Evolutionary conservation across 768 basidiomycete species (phyloP).

Genomic region (Dioszegia crocea): DNA sequence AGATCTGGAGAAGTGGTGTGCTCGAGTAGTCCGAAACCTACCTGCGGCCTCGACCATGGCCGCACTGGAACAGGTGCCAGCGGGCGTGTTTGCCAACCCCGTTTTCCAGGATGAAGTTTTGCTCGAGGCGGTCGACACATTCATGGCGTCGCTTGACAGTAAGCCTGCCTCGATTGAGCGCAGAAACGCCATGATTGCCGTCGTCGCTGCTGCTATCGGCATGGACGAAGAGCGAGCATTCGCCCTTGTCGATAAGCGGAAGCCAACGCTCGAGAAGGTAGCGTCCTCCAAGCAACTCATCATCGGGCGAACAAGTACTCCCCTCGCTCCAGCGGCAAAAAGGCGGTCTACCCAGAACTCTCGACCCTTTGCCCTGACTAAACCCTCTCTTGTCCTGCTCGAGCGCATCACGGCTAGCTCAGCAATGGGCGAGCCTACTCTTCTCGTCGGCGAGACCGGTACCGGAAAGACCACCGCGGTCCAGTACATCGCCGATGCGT

Average conservation of each 20-base stretch:
- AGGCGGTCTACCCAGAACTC: conserved; percentile 8
- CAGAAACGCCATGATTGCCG: conserved; percentile 52
- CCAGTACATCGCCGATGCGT: conserved; percentile 75
- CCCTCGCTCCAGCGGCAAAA: conserved; percentile 7
- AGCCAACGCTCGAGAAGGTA: conserved; percentile 67
- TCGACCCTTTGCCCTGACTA: conserved; percentile 78
- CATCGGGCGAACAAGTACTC: conserved; percentile 59
- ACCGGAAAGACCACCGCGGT: conserved; percentile 95
- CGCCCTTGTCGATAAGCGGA: conserved; percentile 66
- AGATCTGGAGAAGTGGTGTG: conserved; percentile 79
- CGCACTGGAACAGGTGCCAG: conserved; percentile 18
- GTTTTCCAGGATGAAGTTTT: conserved; percentile 80
- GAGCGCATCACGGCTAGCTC: conserved; percentile 74
- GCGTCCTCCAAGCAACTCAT: conserved; percentile 55
- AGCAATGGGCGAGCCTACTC: conserved; percentile 70
- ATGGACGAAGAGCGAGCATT: conserved; percentile 65
- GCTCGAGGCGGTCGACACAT: conserved; percentile 81
- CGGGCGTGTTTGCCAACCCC: conserved; percentile 63
- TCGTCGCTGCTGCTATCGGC: conserved; percentile 62
- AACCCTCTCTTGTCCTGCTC: conserved; percentile 72
- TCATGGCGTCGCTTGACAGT: conserved; percentile 63
- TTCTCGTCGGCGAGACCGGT: conserved; percentile 97
- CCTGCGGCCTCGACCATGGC: conserved; percentile 53
- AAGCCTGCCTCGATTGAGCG: conserved; percentile 24
- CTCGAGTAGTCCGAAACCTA: conserved; percentile 63